phyloP scores from a whole-genome alignment of 1,139 yeast genomes.

The Pichia sp. region DNA sequence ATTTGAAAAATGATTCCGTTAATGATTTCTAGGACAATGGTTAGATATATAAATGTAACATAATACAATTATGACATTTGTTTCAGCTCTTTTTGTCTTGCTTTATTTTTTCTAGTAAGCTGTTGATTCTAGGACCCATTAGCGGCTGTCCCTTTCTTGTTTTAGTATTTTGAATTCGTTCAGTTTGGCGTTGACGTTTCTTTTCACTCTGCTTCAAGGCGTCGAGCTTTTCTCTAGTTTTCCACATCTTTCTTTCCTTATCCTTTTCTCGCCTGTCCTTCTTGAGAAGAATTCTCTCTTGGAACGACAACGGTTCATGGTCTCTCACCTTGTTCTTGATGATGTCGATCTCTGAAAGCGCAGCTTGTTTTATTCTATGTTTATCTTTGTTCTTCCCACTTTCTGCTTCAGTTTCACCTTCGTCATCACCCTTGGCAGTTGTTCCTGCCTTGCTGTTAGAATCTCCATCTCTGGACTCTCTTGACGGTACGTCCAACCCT shows the following conservation, averaged over 20 bases:
- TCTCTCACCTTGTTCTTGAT: constrained; percentile 22
- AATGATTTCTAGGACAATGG: not conserved
- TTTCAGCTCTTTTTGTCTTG: constrained; percentile 35
- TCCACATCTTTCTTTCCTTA: constrained; percentile 30
- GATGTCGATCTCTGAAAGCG: constrained; percentile 10
- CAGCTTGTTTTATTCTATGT: too few species aligned
- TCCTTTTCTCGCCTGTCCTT: constrained; percentile 30
- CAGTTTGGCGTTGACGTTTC: constrained; percentile 33
- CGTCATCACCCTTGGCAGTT: too few species aligned
- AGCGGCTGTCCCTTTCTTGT: constrained; percentile 81
- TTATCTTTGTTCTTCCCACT: too few species aligned
- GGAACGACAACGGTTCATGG: constrained; percentile 29
- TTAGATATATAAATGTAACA: not conserved
- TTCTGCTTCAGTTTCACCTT: too few species aligned
- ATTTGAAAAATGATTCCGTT: too few species aligned
- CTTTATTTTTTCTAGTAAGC: constrained; percentile 72
- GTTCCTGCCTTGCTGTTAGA: constrained; percentile 24
- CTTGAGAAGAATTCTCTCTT: constrained; percentile 32
- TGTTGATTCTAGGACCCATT: constrained; percentile 85
- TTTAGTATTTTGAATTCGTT: constrained; percentile 46
- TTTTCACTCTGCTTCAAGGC: constrained; percentile 25
- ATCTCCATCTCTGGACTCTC: constrained; percentile 7
- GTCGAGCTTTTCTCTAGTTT: constrained; percentile 25
- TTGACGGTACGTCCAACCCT: constrained; percentile 47
- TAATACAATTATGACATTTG: too few species aligned